Evolutionary conservation across 176 grass and related monocot genomes (phyloP).

Genomic region (Oryza longistaminata): DNA sequence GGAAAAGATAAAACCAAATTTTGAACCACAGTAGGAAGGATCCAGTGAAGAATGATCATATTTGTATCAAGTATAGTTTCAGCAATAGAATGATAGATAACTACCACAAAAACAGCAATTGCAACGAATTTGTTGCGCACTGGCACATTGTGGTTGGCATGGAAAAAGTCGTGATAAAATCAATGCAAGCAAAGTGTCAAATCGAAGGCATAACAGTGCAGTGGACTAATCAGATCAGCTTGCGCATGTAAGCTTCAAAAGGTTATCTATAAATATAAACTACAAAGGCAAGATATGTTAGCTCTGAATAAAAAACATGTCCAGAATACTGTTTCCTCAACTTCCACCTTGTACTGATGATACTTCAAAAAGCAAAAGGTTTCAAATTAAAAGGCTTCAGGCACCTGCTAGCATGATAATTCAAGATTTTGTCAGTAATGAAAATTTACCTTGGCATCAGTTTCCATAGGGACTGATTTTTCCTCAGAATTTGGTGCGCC

Average conservation of each 20-base stretch:
- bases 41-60: neutral
- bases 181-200: neutral
- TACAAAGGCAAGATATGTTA: neutral
- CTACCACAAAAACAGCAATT: neutral
- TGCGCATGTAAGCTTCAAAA: neutral
- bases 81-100: neutral
- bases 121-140: neutral
- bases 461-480: conserved; percentile 86
- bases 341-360: neutral
- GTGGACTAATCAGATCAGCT: neutral
- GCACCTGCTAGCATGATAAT: neutral
- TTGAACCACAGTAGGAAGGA: neutral
- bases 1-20: neutral
- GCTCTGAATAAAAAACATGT: too few relatives aligned
- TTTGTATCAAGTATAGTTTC: neutral
- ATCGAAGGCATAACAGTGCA: neutral
- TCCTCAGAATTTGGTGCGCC: conserved; percentile 53
- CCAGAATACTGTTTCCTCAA: neutral
- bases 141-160: neutral
- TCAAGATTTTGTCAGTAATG: neutral
- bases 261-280: neutral
- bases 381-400: neutral
- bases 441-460: conserved; percentile 72
- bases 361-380: neutral
- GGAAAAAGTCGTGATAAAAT: too few relatives aligned